These are phyloP conservation scores for Ampelomyces quisqualis DNA, from an alignment of 2,329 filamentous ascomycete species.

Conservation along the genomic window DNA sequence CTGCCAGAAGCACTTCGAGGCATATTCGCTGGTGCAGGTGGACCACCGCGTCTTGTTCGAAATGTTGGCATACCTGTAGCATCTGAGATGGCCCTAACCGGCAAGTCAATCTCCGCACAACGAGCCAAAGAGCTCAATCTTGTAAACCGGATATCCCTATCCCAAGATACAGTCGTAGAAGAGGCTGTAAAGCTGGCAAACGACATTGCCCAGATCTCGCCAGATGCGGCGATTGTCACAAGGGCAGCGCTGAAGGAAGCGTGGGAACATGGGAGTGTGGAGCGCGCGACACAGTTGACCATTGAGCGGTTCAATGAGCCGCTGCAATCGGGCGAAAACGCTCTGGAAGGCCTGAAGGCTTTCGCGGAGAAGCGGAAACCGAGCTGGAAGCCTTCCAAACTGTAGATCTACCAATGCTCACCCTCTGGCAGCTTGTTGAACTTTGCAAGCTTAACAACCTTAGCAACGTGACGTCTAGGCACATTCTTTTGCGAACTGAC, in stretches of 20 bases:
- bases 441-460: too few species aligned
- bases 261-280: slow-evolving; percentile 40
- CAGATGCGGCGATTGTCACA: slow-evolving; percentile 43
- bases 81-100: slow-evolving; percentile 54
- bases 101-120: slow-evolving; percentile 48
- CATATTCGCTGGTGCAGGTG: slow-evolving; percentile 56
- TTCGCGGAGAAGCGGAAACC: slow-evolving; percentile 56
- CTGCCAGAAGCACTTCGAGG: slow-evolving; percentile 58
- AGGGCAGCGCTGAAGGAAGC: slow-evolving; percentile 38
- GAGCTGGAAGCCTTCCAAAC: slow-evolving; percentile 52
- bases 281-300: slow-evolving; percentile 46
- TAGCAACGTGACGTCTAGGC: too few species aligned
- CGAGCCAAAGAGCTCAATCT: slow-evolving; percentile 48
- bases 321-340: slow-evolving; percentile 50
- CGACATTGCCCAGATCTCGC: slow-evolving; percentile 39
- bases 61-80: slow-evolving; percentile 53
- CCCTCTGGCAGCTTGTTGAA: too few species aligned
- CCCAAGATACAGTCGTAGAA: slow-evolving; percentile 37
- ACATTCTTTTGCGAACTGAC: too few species aligned
- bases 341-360: slow-evolving; percentile 53
- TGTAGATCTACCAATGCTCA: slow-evolving; percentile 44
- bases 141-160: slow-evolving; percentile 45
- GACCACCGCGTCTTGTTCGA: slow-evolving; percentile 54
- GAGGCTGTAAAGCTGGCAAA: slow-evolving; percentile 42
- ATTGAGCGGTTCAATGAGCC: slow-evolving; percentile 46